Conservation (phyloP, 129 eudicot species). For the Saussurea involucrata region DNA sequence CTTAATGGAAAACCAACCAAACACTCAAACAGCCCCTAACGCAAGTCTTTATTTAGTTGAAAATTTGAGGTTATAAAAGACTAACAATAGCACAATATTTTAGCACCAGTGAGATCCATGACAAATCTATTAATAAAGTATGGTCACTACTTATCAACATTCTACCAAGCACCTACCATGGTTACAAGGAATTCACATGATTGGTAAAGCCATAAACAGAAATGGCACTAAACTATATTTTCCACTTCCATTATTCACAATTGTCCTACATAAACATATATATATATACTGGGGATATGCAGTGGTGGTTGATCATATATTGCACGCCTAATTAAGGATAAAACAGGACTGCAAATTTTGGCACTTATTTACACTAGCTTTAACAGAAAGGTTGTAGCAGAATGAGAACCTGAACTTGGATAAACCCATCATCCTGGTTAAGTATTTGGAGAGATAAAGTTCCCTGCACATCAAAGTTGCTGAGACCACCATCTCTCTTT, state of each 20-base stretch:
- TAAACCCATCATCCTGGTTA: conserved; percentile 66
- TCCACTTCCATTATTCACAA: background rate
- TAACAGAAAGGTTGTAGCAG: conserved; percentile 1
- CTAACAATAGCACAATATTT: background rate
- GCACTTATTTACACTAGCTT: background rate
- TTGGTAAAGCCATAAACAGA: background rate
- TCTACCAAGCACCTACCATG: background rate
- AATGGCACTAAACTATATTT: background rate
- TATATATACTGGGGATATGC: background rate
- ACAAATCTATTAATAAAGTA: background rate
- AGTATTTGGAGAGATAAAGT: conserved; percentile 74
- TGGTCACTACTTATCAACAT: background rate
- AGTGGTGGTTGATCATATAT: background rate
- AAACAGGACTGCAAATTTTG: background rate
- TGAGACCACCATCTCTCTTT: conserved; percentile 76
- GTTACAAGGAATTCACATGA: background rate
- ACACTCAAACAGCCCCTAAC: no score
- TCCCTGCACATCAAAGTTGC: conserved; percentile 83
- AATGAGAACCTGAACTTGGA: conserved; percentile 78
- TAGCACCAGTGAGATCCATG: background rate
- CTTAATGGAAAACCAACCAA: no score
- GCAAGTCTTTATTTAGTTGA: no score
- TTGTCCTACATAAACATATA: background rate
- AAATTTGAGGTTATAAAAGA: background rate
- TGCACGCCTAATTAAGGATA: background rate